Percentiles rank a stretch among this genome's conserved stretches.
phyloP scores from a whole-genome alignment of 495 filamentous ascomycete genomes.

The Endocarpon pusillum region DNA sequence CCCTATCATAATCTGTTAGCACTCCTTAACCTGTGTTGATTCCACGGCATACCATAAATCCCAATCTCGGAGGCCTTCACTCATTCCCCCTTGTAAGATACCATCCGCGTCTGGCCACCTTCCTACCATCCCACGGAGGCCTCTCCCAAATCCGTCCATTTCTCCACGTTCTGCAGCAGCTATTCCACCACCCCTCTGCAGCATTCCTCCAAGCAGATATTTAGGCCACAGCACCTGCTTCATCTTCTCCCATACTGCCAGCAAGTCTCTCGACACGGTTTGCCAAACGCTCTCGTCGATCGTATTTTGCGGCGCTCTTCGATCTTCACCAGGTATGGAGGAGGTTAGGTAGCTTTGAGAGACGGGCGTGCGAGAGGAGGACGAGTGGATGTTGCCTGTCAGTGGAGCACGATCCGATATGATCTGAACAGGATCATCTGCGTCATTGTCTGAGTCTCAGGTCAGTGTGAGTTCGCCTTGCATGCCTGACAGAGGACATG shows the following conservation, averaged over 20 bases:
- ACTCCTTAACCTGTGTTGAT: slow-evolving; percentile 1
- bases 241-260: slow-evolving; percentile 95
- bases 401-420: slow-evolving; percentile 57
- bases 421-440: slow-evolving; percentile 71
- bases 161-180: slow-evolving; percentile 48
- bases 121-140: slow-evolving; percentile 46
- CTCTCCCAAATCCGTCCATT: slow-evolving; percentile 39
- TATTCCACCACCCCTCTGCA: slow-evolving; percentile 47
- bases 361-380: slow-evolving; percentile 21
- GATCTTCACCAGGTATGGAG: slow-evolving; percentile 82
- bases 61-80: slow-evolving; percentile 79
- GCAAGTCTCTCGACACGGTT: slow-evolving; percentile 74
- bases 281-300: slow-evolving; percentile 97
- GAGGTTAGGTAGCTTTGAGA: slow-evolving; percentile 59
- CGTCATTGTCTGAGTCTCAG: slow-evolving; percentile 47
- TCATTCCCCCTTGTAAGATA: slow-evolving; percentile 65
- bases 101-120: slow-evolving; percentile 57
- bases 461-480: background rate
- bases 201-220: slow-evolving; percentile 64
- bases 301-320: slow-evolving; percentile 78
- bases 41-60: slow-evolving; percentile 58
- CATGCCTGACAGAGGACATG: slow-evolving; percentile 32
- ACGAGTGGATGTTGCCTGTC: slow-evolving; percentile 59
- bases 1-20: slow-evolving; percentile 31
- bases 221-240: slow-evolving; percentile 94